phyloP scores from a whole-genome alignment of 768 basidiomycete genomes.

The Saitozyma sp. region DNA sequence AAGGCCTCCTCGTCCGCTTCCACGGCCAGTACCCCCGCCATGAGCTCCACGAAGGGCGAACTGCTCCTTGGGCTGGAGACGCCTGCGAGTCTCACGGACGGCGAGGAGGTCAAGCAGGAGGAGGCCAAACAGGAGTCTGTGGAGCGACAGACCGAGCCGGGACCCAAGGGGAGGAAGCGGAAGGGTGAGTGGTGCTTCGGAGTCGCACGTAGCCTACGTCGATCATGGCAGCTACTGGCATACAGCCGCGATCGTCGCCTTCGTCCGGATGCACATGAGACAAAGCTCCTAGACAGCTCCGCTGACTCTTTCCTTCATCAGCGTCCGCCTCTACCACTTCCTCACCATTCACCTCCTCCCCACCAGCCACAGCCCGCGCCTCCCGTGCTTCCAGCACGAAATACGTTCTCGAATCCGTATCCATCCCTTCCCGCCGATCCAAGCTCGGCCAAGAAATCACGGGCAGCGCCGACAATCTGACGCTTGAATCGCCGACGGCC shows the following conservation, averaged over 20 bases:
- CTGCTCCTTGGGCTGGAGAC: constrained; percentile 19
- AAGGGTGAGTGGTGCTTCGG: constrained; percentile 29
- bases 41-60: constrained; percentile 1
- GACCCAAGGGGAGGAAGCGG: constrained; percentile 17
- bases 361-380: constrained; percentile 4
- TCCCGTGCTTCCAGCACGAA: constrained; percentile 1
- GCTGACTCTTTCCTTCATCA: no score
- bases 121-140: constrained; percentile 13
- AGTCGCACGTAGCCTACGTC: no score
- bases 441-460: constrained; percentile 38
- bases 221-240: no score
- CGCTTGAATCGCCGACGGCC: constrained; percentile 27
- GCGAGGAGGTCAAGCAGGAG: constrained; percentile 2
- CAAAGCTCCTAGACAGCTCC: no score
- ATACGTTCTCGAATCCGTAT: constrained; percentile 33
- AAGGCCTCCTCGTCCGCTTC: constrained; percentile 15
- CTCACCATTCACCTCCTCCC: constrained; percentile 17
- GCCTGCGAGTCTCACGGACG: constrained; percentile 33
- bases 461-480: constrained; percentile 37
- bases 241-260: no score
- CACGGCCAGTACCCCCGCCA: constrained; percentile 16
- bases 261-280: no score
- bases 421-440: constrained; percentile 31
- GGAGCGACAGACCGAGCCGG: constrained; percentile 5
- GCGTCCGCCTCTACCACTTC: background rate